Evolutionary conservation across 768 basidiomycete genomes (phyloP).

Genomic region (Russula vinacea): DNA sequence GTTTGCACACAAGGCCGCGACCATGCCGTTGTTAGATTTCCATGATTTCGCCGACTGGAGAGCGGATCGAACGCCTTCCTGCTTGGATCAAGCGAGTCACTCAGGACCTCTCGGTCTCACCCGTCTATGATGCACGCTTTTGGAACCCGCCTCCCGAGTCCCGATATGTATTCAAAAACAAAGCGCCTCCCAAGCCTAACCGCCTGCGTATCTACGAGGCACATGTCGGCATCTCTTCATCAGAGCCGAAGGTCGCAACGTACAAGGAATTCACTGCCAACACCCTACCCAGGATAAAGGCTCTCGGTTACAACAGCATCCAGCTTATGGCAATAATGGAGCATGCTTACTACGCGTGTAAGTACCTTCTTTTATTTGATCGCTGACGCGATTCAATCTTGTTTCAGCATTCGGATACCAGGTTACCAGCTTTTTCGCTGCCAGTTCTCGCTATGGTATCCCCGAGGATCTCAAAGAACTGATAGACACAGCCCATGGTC

Average conservation of each 20-base stretch:
- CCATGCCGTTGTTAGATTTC: constrained; percentile 60
- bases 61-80: constrained; percentile 87
- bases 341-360: constrained; percentile 96
- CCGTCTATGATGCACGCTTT: constrained; percentile 94
- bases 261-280: constrained; percentile 94
- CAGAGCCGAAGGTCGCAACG: constrained; percentile 83
- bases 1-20: not conserved
- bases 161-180: constrained; percentile 78
- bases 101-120: constrained; percentile 85
- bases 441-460: constrained; percentile 91
- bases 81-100: constrained; percentile 95
- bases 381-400: constrained; percentile 13
- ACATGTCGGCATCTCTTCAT: constrained; percentile 93
- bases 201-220: constrained; percentile 90
- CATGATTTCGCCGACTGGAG: constrained; percentile 75
- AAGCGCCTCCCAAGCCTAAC: constrained; percentile 61
- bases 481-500: constrained; percentile 89
- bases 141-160: constrained; percentile 87
- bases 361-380: constrained; percentile 35
- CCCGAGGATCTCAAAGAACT: constrained; percentile 96
- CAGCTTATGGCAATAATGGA: constrained; percentile 99
- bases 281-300: constrained; percentile 81
- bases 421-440: constrained; percentile 95
- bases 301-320: constrained; percentile 93
- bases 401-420: constrained; percentile 92